phyloP scores from a whole-genome alignment of 2,329 filamentous ascomycete species.

The Xylariaceae sp. region DNA sequence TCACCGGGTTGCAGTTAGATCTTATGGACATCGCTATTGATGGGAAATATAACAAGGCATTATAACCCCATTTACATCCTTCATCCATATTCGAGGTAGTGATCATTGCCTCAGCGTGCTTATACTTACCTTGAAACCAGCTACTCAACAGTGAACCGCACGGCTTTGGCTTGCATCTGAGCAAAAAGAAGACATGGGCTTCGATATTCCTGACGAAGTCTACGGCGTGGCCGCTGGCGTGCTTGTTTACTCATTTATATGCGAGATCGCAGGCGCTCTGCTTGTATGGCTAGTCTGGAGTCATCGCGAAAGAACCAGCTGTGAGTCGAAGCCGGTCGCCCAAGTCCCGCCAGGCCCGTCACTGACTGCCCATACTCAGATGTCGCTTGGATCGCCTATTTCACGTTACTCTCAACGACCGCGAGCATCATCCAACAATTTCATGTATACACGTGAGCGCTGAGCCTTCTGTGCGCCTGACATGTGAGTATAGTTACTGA shows the following conservation, averaged over 20 bases:
- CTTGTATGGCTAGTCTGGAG: constrained; percentile 15
- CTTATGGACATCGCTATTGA: no score
- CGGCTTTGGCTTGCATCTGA: no score
- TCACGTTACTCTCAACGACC: constrained; percentile 12
- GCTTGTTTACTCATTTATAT: constrained; percentile 11
- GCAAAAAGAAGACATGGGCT: no score
- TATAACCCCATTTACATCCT: no score
- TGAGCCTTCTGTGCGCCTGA: no score
- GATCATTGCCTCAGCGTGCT: no score
- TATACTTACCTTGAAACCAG: no score
- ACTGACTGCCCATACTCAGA: constrained; percentile 2
- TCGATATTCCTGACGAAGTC: constrained; percentile 9
- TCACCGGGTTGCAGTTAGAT: no score
- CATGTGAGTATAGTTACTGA: no score
- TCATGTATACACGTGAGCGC: constrained; percentile 13
- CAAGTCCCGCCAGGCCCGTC: background rate
- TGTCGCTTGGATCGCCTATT: constrained; percentile 15
- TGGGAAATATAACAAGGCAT: no score
- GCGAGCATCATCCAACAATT: constrained; percentile 15
- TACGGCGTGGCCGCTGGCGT: constrained; percentile 10
- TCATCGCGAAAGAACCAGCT: constrained; percentile 14
- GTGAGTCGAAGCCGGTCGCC: constrained; percentile 4
- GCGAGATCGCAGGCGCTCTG: constrained; percentile 5
- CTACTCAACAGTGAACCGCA: no score
- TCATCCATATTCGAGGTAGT: no score